phyloP scores from a whole-genome alignment of 2,329 filamentous ascomycete species.

The Colletotrichum gloeosporioides region DNA sequence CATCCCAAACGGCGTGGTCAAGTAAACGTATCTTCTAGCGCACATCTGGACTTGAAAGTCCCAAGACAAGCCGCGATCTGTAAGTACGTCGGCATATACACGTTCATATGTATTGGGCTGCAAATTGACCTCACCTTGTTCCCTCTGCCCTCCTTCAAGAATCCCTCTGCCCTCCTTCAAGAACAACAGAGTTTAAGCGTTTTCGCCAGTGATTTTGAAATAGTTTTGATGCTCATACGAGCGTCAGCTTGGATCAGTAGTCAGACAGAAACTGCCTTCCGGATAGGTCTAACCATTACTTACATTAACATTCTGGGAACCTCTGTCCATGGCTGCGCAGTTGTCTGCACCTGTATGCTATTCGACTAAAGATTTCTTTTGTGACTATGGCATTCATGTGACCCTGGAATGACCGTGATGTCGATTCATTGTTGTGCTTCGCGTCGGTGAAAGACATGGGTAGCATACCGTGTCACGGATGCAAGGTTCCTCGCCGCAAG shows the following conservation, averaged over 20 bases:
- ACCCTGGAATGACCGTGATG: not conserved
- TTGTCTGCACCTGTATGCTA: not conserved
- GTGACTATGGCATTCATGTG: not conserved
- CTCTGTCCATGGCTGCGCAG: not conserved
- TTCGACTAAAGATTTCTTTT: not conserved
- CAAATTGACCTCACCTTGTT: not conserved
- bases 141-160: not conserved
- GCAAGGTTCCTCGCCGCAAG: too few species aligned
- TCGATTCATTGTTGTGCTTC: not conserved
- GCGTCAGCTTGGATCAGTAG: not conserved
- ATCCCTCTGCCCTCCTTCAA: not conserved
- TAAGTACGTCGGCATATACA: not conserved
- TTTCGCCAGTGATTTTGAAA: fast-evolving
- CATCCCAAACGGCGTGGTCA: not conserved
- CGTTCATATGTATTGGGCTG: not conserved
- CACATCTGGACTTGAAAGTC: not conserved
- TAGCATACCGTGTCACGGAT: too few species aligned
- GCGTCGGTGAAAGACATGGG: too few species aligned
- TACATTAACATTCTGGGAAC: not conserved
- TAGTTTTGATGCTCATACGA: not conserved
- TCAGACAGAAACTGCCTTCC: not conserved
- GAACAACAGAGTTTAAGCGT: not conserved
- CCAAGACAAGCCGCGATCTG: too few species aligned
- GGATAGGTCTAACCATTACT: not conserved
- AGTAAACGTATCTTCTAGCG: not conserved